Evolutionary conservation across 2,329 filamentous ascomycete genomes (phyloP), one percentile per base, ranked within the genome.

Genomic region (Scedosporium apiospermum): DNA sequence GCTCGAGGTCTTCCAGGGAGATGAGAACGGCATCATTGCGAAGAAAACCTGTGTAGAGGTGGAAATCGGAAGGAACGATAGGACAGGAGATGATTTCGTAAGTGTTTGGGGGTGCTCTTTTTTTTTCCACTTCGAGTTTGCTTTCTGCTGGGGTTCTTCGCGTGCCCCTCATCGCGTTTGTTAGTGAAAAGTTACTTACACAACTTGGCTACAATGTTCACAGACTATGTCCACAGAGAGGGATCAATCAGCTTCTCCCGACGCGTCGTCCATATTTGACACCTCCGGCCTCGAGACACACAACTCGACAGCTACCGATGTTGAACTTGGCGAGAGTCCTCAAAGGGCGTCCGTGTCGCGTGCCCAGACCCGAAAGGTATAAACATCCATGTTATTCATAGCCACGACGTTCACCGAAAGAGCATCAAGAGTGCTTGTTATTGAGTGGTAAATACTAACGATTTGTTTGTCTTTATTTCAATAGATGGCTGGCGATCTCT

Each of bases 401-500:
- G 2, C 16, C 41, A 62, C 34, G 14, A 4, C 57, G 12, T 12
- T 38, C 34, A 38, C 34, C 34, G 10, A 38, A 38, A 12, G 10
- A 14, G 34, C 1, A 12, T 3, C 5, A 21, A 6, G 12, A 12
- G 23, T 44, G 18, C 30, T 10, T 42, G 16, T 42, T 14, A 58
- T 57, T 23, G 34, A 55, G 23, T 30, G 30, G n/a, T 41, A 34
- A 63, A 49, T 44, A 57, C 64, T 63, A 21, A 41, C 34, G 18
- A 58, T 55, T 16, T 27, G 42, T 34, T 23, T n/a, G 4, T 18
- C 7, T 57, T 57, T 10, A 14, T 34, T 10, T 9, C 41, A 63
- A 61, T 72, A 89, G 81, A 82, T 83, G 74, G 87, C 86, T 21
- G 83, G 88, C 69, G 82, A 85, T 58, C 77, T 92, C 55, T 82